Base-by-base conservation (phyloP, 768 basidiomycete species). In the Artomyces pyxidatus region DNA sequence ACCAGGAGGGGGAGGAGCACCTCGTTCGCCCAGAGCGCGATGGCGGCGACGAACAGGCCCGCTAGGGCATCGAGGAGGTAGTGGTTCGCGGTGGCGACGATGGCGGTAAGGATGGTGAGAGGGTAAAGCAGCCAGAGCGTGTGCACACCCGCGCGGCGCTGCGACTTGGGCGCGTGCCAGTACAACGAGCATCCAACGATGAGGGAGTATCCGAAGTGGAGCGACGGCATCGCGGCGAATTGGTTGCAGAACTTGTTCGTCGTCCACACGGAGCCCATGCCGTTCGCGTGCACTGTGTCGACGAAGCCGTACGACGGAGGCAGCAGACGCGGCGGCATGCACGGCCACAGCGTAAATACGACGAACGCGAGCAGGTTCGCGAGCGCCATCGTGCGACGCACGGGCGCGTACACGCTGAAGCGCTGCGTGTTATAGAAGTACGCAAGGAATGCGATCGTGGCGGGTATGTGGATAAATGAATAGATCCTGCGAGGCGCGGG, bases 51-150 rank as follows among this genome's bases (percentile, higher is more conserved):
- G 35, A 44, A 21, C 30, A 48, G 37, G 11, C 50, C 47, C 1
- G 47, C 51, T 25, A 43, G 8, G 11, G 51, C 51, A 37, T 48
- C 47, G 47, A 52, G 51, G 17, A 52, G 10, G 47, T 52, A 48
- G 51, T 52, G 47, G 47, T 48, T 52, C 21, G 47, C 51, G 3
- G 46, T 52, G 25, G 47, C 40, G 40, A 52, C 41, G 51, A 52
- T 52, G 0, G 51, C 51, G 41, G 46, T 38, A 37, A 48, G 51
- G 35, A 52, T 48, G n/a, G 35, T 26, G 9, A 38, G 43, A 6
- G 49, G 49, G 38, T 51, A 51, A 28, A 47, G 25, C 21, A 46
- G 49, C 43, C 42, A 49, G 26, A 44, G 48, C 19, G 17, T n/a
- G 48, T 43, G 48, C 37, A 28, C 23, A 25, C 26, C 17, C 26